phyloP scores from a whole-genome alignment of 257 asterid genomes.

The Salvia hispanica region DNA sequence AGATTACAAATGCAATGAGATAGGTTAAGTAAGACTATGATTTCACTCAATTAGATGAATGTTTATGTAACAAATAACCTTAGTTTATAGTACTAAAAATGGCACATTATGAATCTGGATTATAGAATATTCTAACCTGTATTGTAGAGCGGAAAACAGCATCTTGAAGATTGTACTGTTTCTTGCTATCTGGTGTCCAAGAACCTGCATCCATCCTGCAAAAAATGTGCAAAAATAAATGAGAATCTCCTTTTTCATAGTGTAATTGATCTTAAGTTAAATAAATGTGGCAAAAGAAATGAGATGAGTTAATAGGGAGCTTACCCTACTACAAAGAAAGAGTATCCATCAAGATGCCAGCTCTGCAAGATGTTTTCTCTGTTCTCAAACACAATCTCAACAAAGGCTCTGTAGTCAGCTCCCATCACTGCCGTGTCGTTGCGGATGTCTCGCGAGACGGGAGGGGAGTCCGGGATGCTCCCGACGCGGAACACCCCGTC shows the following conservation, averaged over 20 bases:
- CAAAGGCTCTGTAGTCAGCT: conserved; percentile 55
- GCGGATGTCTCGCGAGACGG: conserved; percentile 33
- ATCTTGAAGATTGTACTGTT: conserved; percentile 61
- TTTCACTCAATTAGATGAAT: neutral
- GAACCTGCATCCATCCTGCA: conserved; percentile 66
- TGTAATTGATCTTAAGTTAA: no score
- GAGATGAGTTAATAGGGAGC: no score
- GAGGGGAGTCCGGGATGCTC: conserved; percentile 55
- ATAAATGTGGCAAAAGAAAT: no score
- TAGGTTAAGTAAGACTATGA: neutral
- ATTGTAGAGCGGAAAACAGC: conserved; percentile 67
- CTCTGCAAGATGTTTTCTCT: conserved; percentile 48
- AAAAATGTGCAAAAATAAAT: neutral
- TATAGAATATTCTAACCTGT: conserved; percentile 45
- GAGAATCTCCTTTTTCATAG: no score
- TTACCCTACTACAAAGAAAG: conserved; percentile 44
- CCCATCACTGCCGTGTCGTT: conserved; percentile 65
- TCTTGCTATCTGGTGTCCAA: conserved; percentile 55
- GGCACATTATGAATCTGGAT: neutral
- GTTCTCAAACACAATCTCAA: conserved; percentile 75
- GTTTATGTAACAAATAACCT: neutral
- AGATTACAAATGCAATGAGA: neutral
- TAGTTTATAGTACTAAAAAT: neutral
- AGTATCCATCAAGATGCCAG: conserved; percentile 81
- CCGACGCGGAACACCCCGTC: conserved; percentile 56